Evolutionary conservation across 345 rosid species (phyloP), one percentile per base, ranked within the genome.

Genomic region (Kernera saxatilis): DNA sequence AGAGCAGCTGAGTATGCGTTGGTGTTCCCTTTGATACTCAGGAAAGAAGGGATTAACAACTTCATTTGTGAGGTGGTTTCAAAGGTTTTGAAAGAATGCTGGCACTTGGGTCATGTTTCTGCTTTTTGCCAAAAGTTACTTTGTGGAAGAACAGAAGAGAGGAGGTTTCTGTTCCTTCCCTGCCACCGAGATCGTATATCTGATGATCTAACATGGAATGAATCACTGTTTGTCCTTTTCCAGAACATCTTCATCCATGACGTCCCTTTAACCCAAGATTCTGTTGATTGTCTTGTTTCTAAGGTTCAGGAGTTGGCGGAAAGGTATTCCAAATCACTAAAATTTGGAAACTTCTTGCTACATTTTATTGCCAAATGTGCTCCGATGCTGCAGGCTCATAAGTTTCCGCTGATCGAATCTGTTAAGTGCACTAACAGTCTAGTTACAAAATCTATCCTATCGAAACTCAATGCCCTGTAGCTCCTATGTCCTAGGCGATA

Each of bases 31-130:
- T 72, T 86, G 51, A 69, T 84, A 15, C 68, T 88, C 58, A 83
- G 73, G 53, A 84, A 52, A 51, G 84, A 79, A 5, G 96, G 96
- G 46, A 83, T 86, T 48, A 92, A 88, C 76, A 83, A 60, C 55
- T 82, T 78, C 15, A 53, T 85, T 1, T 79, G 89, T 5, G 91
- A 89, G 51, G 81, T 84, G 62, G 67, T 85, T 44, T 57, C 88
- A 3, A 85, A 83, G 76, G 82, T 90, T 22, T 26, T 83, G 39
- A 85, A 77, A 83, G 95, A 88, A 67, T 86, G 91, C 82, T 82
- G 85, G 82, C 94, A 90, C 73, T 85, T 83, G 26, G 91, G 82
- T 76, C 93, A 86, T 56, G 82, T 88, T 61, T 84, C 93, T 23
- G 87, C 93, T 6, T 82, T 88, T 63, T 82, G 82, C 76, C 90